Evolutionary conservation across 2,329 filamentous ascomycete species (phyloP).

Genomic region (Aspergillus novoparasiticus): DNA sequence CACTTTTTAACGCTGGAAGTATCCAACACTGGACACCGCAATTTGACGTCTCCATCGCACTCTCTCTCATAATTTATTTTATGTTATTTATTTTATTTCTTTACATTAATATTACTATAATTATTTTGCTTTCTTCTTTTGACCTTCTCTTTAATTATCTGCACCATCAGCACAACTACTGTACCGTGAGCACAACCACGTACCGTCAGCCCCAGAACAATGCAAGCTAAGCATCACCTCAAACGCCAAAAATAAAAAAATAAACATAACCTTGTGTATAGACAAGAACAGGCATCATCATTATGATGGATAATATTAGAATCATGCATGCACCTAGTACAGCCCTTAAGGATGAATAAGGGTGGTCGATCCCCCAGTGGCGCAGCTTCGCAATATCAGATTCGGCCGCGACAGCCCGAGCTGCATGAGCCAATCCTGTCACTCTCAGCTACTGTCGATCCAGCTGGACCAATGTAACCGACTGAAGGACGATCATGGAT

Average conservation of each 20-base stretch:
- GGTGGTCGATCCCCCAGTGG: constrained; percentile 9
- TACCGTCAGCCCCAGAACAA: neutral
- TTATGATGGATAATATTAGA: constrained; percentile 3
- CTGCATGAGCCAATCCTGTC: constrained; percentile 8
- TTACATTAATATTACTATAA: neutral
- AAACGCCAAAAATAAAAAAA: neutral
- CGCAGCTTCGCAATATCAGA: constrained; percentile 13
- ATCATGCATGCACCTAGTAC: neutral
- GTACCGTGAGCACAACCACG: neutral
- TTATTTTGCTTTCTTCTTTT: neutral
- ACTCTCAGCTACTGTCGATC: neutral
- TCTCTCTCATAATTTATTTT: neutral
- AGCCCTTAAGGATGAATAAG: constrained; percentile 6
- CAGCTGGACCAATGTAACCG: neutral
- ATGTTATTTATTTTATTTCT: neutral
- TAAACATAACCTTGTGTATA: neutral
- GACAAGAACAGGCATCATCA: constrained; percentile 1
- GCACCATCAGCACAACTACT: neutral
- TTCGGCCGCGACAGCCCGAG: constrained; percentile 5
- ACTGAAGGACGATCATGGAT: neutral
- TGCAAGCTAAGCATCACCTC: neutral
- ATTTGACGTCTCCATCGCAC: neutral
- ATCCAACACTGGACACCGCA: neutral
- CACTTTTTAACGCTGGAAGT: neutral
- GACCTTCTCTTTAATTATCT: neutral